Conservation (phyloP, 768 basidiomycete species). For the Serpula lacrymans region DNA sequence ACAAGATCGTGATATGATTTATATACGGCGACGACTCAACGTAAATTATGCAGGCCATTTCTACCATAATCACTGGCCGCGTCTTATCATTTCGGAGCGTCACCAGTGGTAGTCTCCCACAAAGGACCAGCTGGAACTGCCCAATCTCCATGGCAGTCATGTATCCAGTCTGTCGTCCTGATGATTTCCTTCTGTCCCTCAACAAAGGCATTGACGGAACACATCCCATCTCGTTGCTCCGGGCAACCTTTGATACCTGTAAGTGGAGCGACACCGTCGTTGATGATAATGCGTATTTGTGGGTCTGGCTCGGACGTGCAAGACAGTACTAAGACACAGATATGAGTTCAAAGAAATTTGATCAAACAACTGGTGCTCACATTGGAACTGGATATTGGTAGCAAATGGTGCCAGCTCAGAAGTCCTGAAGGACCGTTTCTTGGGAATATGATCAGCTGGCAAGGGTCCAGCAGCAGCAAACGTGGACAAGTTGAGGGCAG, state of each 20-base stretch:
- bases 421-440: constrained; percentile 62
- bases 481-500: constrained; percentile 78
- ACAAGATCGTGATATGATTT: no score
- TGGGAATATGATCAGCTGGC: constrained; percentile 68
- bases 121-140: constrained; percentile 55
- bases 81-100: constrained; percentile 39
- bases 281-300: constrained; percentile 81
- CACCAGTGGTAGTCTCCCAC: constrained; percentile 74
- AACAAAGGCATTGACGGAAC: constrained; percentile 70
- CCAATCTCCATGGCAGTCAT: constrained; percentile 80
- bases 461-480: constrained; percentile 74
- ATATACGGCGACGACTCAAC: neutral
- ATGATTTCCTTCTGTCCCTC: constrained; percentile 65
- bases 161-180: constrained; percentile 63
- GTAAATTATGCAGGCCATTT: neutral
- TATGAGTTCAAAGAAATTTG: no score
- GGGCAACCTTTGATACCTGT: constrained; percentile 75
- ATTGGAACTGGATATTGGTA: constrained; percentile 86
- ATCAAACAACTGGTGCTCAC: constrained; percentile 38
- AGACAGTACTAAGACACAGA: constrained; percentile 49
- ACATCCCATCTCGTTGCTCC: constrained; percentile 70
- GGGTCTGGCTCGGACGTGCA: constrained; percentile 48
- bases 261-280: constrained; percentile 83
- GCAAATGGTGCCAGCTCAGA: constrained; percentile 84
- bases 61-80: neutral